Evolutionary conservation across 495 filamentous ascomycete genomes (phyloP), one percentile per base, ranked within the genome.

Genomic region (Cercophora newfieldiana): DNA sequence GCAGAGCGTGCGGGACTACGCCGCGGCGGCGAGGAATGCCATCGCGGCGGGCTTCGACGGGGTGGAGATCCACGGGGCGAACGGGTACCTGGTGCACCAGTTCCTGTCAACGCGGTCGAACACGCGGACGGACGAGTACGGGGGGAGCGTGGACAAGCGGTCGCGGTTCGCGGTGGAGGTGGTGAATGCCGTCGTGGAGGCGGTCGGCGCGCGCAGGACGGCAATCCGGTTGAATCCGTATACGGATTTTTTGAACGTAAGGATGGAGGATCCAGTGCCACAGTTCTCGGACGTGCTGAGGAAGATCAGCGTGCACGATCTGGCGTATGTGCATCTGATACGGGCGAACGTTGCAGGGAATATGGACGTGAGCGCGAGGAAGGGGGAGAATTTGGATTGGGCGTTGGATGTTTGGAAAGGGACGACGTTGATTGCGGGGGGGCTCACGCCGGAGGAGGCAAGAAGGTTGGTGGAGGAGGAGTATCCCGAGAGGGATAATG

Each of bases 81-180:
- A 93, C 68, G 90, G 90, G 8, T 92, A 91, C 70, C 75, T 93
- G 56, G 78, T 91, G 57, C 89, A 93, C 70, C 90, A 93, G 75
- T 93, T 93, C 74, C 79, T 77, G n/a, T 1, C 89, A 90, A 69
- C 86, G 88, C 67, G 78, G 18, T 77, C 68, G 65, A 93, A 93
- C 77, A 70, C 80, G 70, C 84, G 90, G 1, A 87, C 81, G 3
- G 90, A 93, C 71, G 50, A 66, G 19, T 93, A 86, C 73, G 90
- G 90, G 24, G 90, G 90, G n/a, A 88, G 84, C 66, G 75, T 91
- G 24, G 89, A 91, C 79, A 90, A 90, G 65, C 81, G 91, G 24
- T 79, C 85, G 7, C 83, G 86, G 22, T 89, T 94, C 63, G 81
- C 78, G 3, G 49, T 91, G n/a, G 89, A 91, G 72, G 82, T 89